Evolutionary conservation across 2,329 filamentous ascomycete species (phyloP), one percentile per base, ranked within the genome.

Genomic region (Penicillium sp.): DNA sequence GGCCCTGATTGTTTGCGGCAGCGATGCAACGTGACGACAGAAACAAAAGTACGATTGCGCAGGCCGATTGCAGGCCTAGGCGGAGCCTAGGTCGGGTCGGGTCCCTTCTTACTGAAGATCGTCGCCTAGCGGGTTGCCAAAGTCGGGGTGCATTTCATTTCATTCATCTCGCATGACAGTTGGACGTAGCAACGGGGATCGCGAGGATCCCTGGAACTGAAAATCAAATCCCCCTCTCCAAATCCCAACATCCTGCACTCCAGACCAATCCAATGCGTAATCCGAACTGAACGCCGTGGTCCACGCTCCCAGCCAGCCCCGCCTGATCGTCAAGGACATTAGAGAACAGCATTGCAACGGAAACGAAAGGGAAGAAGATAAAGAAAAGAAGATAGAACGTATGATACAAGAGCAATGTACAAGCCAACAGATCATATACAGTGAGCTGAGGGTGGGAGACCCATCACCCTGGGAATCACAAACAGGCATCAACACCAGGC

Each of bases 301-400:
- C n/a, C n/a, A n/a, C n/a, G n/a, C n/a, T n/a, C n/a, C n/a, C n/a
- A n/a, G n/a, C n/a, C n/a, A n/a, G n/a, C n/a, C n/a, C n/a, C n/a
- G n/a, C n/a, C n/a, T n/a, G n/a, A n/a, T n/a, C n/a, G n/a, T n/a
- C n/a, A n/a, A n/a, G n/a, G 14, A 13, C n/a, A n/a, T n/a, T n/a
- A n/a, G n/a, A n/a, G n/a, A n/a, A 27, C 25, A 27, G 25, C 15
- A 29, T 11, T 11, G 14, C 15, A 17, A 23, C 21, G 29, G 43
- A 36, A 45, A 43, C 41, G 51, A 48, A 37, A 39, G 20, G 16
- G 35, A 40, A 28, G 38, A 34, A 34, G 31, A 33, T 47, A 60
- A 58, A 53, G 53, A 60, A 49, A 51, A 59, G 57, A 36, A 33
- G 50, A 48, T 8, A 31, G 50, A 49, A 63, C 56, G 25, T 48